phyloP scores from a whole-genome alignment of 441 rosid species.

The Syzygium malaccense region DNA sequence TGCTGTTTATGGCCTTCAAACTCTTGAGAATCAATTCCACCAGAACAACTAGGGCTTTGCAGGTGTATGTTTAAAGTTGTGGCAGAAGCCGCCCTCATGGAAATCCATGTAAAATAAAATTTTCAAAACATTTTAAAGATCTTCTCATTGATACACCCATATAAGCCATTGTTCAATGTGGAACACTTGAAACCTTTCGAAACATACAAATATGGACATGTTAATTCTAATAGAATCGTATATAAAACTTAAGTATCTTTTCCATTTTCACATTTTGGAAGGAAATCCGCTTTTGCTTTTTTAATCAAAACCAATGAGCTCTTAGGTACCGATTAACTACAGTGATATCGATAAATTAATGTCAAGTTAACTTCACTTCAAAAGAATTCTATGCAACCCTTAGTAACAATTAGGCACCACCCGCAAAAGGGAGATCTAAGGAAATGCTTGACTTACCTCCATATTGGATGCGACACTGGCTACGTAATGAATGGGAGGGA shows the following conservation, averaged over 20 bases:
- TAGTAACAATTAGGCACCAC: background rate
- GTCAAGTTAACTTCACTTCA: background rate
- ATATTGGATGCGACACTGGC: constrained; percentile 50
- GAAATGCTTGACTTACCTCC: constrained; percentile 38
- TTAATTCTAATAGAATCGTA: background rate
- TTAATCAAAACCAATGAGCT: background rate
- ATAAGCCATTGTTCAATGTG: background rate
- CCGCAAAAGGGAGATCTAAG: background rate
- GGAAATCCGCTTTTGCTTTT: background rate
- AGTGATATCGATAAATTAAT: background rate
- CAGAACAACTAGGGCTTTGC: background rate
- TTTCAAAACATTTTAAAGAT: background rate
- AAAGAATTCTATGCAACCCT: background rate
- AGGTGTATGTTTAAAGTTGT: background rate
- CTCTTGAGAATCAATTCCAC: background rate
- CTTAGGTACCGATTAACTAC: background rate
- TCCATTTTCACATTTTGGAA: background rate
- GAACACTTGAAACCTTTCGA: background rate
- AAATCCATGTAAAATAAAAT: background rate
- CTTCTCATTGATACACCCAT: background rate
- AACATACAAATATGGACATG: background rate
- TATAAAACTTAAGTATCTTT: background rate
- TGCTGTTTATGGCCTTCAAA: background rate
- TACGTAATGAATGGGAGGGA: constrained; percentile 51
- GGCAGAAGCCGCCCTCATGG: background rate